Evolutionary conservation across 345 rosid species (phyloP).

Genomic region (Boechera stricta): DNA sequence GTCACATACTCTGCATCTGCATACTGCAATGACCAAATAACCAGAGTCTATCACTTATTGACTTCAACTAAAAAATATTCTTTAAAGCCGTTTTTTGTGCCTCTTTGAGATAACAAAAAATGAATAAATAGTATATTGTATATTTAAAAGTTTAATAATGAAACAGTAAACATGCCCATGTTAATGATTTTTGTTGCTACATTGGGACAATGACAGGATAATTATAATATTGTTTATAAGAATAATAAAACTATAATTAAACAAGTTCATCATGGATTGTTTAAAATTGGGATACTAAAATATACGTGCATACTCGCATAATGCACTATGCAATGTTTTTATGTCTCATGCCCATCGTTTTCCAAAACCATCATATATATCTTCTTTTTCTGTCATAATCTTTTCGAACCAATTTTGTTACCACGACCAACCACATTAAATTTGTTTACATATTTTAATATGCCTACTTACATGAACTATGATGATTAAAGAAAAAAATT

Average conservation of each 20-base stretch:
- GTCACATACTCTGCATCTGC: neutral
- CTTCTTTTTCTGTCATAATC: conserved; percentile 27
- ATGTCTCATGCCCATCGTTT: conserved; percentile 35
- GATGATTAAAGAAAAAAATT: conserved; percentile 15
- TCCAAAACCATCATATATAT: conserved; percentile 18
- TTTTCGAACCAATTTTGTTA: conserved; percentile 29
- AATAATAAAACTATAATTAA: conserved; percentile 1
- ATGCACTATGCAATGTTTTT: conserved; percentile 32
- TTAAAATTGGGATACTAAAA: conserved; percentile 4
- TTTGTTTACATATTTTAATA: conserved; percentile 6
- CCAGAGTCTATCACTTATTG: neutral
- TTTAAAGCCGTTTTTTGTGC: neutral
- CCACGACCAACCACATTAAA: conserved; percentile 39
- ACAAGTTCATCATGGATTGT: conserved; percentile 39
- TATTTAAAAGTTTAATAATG: neutral
- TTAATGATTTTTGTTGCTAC: conserved; percentile 27
- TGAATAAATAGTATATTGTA: neutral
- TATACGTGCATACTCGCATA: conserved; percentile 21
- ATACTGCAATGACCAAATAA: neutral
- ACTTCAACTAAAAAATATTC: neutral
- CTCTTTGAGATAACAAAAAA: conserved; percentile 12
- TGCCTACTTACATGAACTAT: conserved; percentile 38
- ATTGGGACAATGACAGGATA: conserved; percentile 33
- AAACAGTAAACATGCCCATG: conserved; percentile 37
- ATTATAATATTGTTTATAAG: conserved; percentile 11